Base-by-base conservation (phyloP, 352 stramenopile species). In the Elongisporangium undulatum region DNA sequence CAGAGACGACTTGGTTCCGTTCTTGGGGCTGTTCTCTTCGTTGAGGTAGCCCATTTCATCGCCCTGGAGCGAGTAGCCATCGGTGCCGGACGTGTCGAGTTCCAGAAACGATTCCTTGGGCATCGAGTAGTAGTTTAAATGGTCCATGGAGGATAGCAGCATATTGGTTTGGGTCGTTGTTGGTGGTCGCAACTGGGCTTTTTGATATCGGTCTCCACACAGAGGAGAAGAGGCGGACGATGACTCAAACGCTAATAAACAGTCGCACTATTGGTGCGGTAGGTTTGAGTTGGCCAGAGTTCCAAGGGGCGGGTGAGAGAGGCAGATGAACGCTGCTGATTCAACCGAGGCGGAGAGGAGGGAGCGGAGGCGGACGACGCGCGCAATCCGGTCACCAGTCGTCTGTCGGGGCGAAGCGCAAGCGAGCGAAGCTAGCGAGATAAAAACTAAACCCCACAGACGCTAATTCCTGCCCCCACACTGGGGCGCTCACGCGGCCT, bases 11-110 rank as follows among this genome's bases (percentile, higher is more conserved):
- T 93, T 93, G 56, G 83, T 91, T 50, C 77, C 81, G 60, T 90
- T 93, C 75, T 92, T 90, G 48, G 81, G 80, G 26, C 77, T 90
- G 72, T 90, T 90, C 61, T 92, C 81, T 60, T 92, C 82, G 65
- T 87, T 90, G 62, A 89, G 61, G 67, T 87, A 89, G 22, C 68
- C 67, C 61, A 78, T 53, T 48, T 85, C 75, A 52, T 91, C 66
- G 51, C 67, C 57, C 10, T 75, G 68, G n/a, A 84, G 70, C 38
- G 71, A 58, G 63, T 81, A 83, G 58, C 66, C 71, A 49, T 77
- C 69, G 23, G 61, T 53, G 15, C 61, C 61, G 26, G 73, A 77
- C 58, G 75, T 72, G 59, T 91, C 79, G 56, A 89, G 73, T 57
- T 92, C 73, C 56, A 92, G 58, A 61, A 79, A 90, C 57, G 67